Base-by-base conservation (phyloP, 768 basidiomycete genomes). In the Mycena crocata region DNA sequence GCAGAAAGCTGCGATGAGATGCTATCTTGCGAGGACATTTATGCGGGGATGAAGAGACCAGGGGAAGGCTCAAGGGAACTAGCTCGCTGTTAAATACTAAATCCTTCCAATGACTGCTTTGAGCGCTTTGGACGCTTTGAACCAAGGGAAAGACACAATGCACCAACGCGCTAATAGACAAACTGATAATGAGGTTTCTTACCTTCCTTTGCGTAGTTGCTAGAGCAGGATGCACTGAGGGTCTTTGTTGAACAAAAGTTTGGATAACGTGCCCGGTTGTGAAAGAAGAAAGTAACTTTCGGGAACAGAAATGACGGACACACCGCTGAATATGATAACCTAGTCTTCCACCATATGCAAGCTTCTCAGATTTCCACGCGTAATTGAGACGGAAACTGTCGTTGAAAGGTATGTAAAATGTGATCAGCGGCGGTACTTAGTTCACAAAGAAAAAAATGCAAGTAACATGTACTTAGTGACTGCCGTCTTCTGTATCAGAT, bases 371-470 rank as follows among this genome's bases (percentile, higher is more conserved):
- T 21, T 14, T 42, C 75, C 76, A 83, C 71, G 88, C 91, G 75
- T 89, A 87, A 82, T 94, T 94, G 79, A 95, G 90, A 68, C 94
- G 92, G 93, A 98, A 97, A 66, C 96, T 89, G 77, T 96, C 94
- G 78, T 97, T 97, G 74, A 86, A 82, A 59, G n/a, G n/a, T n/a
- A n/a, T n/a, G 93, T 94, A 69, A 2, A 37, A 30, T 48, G 15
- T 50, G 66, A 34, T 56, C 39, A 48, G 52, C 35, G 52, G 40
- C 5, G 7, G 40, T 42, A 21, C 40, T 9, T 9, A 37, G 35
- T 9, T 37, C 17, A 21, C 40, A 21, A 6, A 42, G 15, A 21
- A 5, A 5, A 8, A 42, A 42, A 9, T 42, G n/a, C n/a, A n/a
- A 19, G 17, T 9, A 17, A 82, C 93, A 49, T 80, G 96, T 95